Percentiles rank a stretch among this genome's conserved stretches.
phyloP scores from a whole-genome alignment of 768 basidiomycete genomes.

The Cystofilobasidium bisporidii region DNA sequence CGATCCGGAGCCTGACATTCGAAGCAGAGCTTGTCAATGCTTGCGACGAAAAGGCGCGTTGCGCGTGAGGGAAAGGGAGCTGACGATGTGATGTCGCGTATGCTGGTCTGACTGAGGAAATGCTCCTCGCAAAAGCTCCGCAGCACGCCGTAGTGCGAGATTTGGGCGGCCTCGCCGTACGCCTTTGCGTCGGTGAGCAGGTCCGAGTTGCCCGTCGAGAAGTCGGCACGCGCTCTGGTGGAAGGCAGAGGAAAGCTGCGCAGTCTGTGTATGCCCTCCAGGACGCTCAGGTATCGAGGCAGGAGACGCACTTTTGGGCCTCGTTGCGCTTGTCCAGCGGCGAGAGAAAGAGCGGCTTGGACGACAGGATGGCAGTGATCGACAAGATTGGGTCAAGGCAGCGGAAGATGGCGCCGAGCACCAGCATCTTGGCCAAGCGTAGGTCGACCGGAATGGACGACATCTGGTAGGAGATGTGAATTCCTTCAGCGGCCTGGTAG shows the following conservation, averaged over 20 bases:
- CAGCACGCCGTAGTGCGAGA: slow-evolving; percentile 49
- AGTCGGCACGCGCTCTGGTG: slow-evolving; percentile 59
- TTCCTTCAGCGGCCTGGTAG: slow-evolving; percentile 3
- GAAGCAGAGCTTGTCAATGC: background rate
- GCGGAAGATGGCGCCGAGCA: slow-evolving; percentile 70
- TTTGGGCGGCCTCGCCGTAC: slow-evolving; percentile 52
- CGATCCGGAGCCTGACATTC: slow-evolving; percentile 53
- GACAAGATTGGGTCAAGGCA: slow-evolving; percentile 66
- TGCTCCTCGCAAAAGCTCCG: slow-evolving; percentile 67
- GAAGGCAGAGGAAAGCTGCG: background rate
- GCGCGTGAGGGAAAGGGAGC: too few species aligned
- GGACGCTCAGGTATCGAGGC: background rate
- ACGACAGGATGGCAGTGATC: slow-evolving; percentile 70
- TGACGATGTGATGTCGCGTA: slow-evolving; percentile 60
- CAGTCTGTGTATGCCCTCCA: too few species aligned
- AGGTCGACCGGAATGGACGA: slow-evolving; percentile 54
- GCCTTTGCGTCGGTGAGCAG: slow-evolving; percentile 71
- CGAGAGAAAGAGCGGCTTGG: slow-evolving; percentile 72
- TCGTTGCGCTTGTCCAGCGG: slow-evolving; percentile 79
- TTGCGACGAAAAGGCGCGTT: background rate
- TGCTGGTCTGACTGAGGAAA: slow-evolving; percentile 63
- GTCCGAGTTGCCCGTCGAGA: slow-evolving; percentile 66
- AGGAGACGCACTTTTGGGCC: slow-evolving; percentile 51
- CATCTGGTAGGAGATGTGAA: slow-evolving; percentile 7
- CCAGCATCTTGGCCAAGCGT: slow-evolving; percentile 82